Conservation (phyloP, 2,329 filamentous ascomycete species). For the Exophiala spinifera region DNA sequence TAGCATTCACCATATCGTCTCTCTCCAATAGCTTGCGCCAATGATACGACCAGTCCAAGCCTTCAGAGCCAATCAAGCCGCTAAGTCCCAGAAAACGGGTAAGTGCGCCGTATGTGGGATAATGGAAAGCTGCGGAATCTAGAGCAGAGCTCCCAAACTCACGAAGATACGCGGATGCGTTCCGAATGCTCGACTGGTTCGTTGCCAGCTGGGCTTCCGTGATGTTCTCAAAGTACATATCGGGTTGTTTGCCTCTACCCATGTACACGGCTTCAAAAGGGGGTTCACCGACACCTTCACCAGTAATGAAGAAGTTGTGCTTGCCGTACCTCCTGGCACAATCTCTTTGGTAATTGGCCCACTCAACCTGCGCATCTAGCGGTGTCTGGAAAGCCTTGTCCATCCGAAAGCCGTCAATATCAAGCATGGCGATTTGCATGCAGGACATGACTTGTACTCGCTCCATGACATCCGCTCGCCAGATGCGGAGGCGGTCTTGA, state of each 20-base stretch:
- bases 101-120: constrained; percentile 59
- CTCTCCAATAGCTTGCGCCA: no score
- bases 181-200: no score
- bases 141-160: constrained; percentile 49
- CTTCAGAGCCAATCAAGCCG: constrained; percentile 57
- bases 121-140: constrained; percentile 62
- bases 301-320: constrained; percentile 63
- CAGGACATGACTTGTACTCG: constrained; percentile 62
- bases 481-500: constrained; percentile 64
- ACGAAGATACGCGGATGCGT: constrained; percentile 54
- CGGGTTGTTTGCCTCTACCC: constrained; percentile 59
- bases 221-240: constrained; percentile 48
- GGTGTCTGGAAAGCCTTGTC: constrained; percentile 66
- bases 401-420: constrained; percentile 65
- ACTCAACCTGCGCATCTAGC: constrained; percentile 57
- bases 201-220: constrained; percentile 45
- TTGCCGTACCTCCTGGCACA: constrained; percentile 59
- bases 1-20: constrained; percentile 54
- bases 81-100: constrained; percentile 61
- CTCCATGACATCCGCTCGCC: constrained; percentile 62
- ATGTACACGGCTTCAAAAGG: constrained; percentile 60
- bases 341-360: constrained; percentile 51
- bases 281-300: constrained; percentile 59
- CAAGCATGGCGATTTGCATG: constrained; percentile 60
- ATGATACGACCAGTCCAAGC: no score